Evolutionary conservation across 108 stramenopile species (phyloP).

Genomic region (Schizochytrium sp.): DNA sequence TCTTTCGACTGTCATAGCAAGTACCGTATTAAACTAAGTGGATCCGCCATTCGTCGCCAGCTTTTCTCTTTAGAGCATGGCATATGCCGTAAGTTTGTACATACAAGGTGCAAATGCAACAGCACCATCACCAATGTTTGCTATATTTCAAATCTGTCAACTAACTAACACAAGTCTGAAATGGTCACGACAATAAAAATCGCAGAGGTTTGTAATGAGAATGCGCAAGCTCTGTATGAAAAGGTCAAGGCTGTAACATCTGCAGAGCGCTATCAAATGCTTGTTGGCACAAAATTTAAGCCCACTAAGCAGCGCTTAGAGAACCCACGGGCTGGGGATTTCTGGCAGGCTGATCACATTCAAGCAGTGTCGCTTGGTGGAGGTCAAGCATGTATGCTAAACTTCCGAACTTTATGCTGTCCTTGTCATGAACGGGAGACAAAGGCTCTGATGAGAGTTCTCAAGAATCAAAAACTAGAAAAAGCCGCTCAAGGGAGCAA

Average conservation of each 20-base stretch:
- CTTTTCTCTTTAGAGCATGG: slow-evolving; percentile 62
- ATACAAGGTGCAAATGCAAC: too few relatives aligned
- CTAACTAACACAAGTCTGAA: too few relatives aligned
- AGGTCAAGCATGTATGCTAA: slow-evolving; percentile 78
- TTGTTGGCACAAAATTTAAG: slow-evolving; percentile 79
- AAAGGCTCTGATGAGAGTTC: slow-evolving; percentile 54
- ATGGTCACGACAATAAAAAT: too few relatives aligned
- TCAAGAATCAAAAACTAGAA: neutral
- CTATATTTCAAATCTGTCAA: too few relatives aligned
- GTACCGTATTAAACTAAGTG: neutral
- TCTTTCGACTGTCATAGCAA: neutral
- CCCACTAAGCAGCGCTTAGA: slow-evolving; percentile 77
- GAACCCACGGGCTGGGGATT: slow-evolving; percentile 80
- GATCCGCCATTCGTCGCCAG: slow-evolving; percentile 48
- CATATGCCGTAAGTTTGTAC: slow-evolving; percentile 52
- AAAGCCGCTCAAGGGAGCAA: neutral
- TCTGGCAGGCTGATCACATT: slow-evolving; percentile 90
- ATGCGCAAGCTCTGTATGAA: slow-evolving; percentile 77
- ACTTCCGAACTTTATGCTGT: slow-evolving; percentile 83
- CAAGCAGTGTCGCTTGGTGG: slow-evolving; percentile 84
- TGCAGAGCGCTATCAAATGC: slow-evolving; percentile 79
- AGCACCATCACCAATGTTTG: too few relatives aligned
- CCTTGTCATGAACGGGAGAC: slow-evolving; percentile 82
- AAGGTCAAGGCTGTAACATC: slow-evolving; percentile 77
- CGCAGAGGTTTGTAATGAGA: slow-evolving; percentile 65